Percentiles rank a stretch among this genome's conserved stretches.
Conservation (phyloP, 176 grass and related monocot species). For the Aechmea fasciata region DNA sequence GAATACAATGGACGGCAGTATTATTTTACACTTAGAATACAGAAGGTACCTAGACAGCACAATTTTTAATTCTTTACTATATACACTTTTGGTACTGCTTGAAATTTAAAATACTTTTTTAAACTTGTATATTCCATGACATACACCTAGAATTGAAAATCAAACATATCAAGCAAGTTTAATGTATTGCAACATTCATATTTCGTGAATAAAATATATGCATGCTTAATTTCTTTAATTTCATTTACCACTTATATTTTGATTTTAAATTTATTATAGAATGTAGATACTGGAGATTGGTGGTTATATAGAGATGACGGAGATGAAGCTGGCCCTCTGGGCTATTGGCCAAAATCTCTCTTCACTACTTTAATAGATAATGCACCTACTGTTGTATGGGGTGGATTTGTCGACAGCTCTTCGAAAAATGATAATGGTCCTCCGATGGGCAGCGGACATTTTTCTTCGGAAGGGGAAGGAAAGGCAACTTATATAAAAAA, state of each 20-base stretch:
- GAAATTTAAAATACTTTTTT: too few relatives aligned
- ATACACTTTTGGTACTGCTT: not conserved
- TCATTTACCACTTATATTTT: not conserved
- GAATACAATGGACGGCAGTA: not conserved
- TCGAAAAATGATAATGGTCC: not conserved
- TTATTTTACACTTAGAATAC: not conserved
- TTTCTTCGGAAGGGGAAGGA: not conserved
- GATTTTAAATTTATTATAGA: not conserved
- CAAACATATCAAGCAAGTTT: not conserved
- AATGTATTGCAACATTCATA: not conserved
- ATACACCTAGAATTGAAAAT: not conserved
- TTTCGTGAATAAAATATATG: not conserved
- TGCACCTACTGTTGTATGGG: not conserved
- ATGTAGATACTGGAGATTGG: not conserved
- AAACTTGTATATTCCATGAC: too few relatives aligned
- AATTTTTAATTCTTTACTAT: not conserved
- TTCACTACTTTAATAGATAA: not conserved
- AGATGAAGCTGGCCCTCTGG: not conserved
- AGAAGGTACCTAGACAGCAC: not conserved
- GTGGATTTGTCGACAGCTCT: not conserved
- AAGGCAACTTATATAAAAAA: not conserved
- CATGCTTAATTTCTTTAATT: not conserved
- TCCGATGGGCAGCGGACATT: not conserved
- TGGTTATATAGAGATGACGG: not conserved
- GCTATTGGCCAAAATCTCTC: constrained; percentile 8